phyloP scores from a whole-genome alignment of 78 protist genomes.

The Cavenderia fasciculata region DNA sequence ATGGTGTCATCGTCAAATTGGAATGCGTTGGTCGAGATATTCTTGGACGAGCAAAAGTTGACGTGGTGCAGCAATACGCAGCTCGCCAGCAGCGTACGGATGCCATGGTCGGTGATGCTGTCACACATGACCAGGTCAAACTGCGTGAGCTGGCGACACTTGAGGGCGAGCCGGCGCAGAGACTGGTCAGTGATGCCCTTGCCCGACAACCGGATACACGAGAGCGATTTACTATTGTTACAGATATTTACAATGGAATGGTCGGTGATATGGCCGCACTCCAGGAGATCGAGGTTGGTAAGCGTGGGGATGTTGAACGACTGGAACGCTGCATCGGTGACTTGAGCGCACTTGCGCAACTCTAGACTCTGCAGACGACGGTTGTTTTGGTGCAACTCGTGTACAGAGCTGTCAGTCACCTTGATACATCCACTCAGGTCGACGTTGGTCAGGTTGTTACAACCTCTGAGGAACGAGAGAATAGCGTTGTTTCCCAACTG shows the following conservation, averaged over 20 bases:
- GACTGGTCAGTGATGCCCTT: conserved; percentile 29
- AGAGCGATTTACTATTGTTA: background rate
- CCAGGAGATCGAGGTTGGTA: conserved; percentile 34
- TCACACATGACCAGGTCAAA: conserved; percentile 38
- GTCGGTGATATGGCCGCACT: conserved; percentile 40
- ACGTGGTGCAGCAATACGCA: background rate
- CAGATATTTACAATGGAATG: background rate
- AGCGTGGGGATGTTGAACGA: conserved; percentile 19
- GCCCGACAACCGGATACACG: conserved; percentile 22
- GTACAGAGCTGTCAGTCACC: conserved; percentile 31
- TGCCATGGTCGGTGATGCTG: conserved; percentile 47
- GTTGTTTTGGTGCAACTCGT: conserved; percentile 30
- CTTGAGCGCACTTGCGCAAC: conserved; percentile 27
- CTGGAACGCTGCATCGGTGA: conserved; percentile 65
- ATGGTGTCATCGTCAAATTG: background rate
- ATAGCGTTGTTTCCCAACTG: conserved; percentile 25
- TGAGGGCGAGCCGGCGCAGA: conserved; percentile 13
- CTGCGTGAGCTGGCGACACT: background rate
- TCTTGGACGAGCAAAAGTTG: conserved; percentile 43
- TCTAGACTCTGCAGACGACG: conserved; percentile 51
- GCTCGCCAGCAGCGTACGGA: conserved; percentile 3
- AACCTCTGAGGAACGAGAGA: conserved; percentile 33
- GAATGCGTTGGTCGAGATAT: conserved; percentile 17
- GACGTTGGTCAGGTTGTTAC: conserved; percentile 30
- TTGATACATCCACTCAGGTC: conserved; percentile 69